A percentile compares a stretch with the other conserved stretches of the same genome.
phyloP scores from a whole-genome alignment of 2,329 filamentous ascomycete genomes.

The Fusarium fujikuroi region DNA sequence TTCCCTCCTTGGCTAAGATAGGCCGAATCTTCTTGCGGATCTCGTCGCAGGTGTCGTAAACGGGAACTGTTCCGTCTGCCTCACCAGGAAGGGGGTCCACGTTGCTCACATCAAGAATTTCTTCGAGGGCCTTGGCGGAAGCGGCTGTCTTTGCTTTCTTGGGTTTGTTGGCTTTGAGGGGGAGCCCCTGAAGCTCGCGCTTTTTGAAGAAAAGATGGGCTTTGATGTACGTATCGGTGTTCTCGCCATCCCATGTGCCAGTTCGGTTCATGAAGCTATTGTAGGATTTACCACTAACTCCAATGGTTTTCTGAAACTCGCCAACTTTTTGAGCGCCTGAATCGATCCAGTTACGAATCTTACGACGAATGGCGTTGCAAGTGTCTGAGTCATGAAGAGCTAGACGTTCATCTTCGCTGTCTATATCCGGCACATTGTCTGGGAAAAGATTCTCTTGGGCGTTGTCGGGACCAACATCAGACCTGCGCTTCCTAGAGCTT shows the following conservation, averaged over 20 bases:
- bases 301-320: slow-evolving; percentile 57
- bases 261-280: slow-evolving; percentile 60
- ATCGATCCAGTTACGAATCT: slow-evolving; percentile 40
- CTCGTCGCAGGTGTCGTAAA: slow-evolving; percentile 69
- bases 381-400: slow-evolving; percentile 23
- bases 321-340: slow-evolving; percentile 51
- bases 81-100: slow-evolving; percentile 59
- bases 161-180: slow-evolving; percentile 48
- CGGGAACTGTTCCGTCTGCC: slow-evolving; percentile 54
- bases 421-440: slow-evolving; percentile 27
- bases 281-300: slow-evolving; percentile 53
- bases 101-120: slow-evolving; percentile 52
- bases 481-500: slow-evolving; percentile 39
- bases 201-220: slow-evolving; percentile 61
- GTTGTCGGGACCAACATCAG: slow-evolving; percentile 23
- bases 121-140: slow-evolving; percentile 40
- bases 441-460: slow-evolving; percentile 37
- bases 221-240: slow-evolving; percentile 49
- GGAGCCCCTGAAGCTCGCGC: slow-evolving; percentile 60
- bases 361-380: slow-evolving; percentile 42
- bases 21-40: slow-evolving; percentile 66
- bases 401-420: slow-evolving; percentile 34
- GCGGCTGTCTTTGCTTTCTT: slow-evolving; percentile 46
- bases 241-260: slow-evolving; percentile 52
- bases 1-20: slow-evolving; percentile 54